Conservation (phyloP, 108 stramenopile species). For the Tribonema minus region DNA sequence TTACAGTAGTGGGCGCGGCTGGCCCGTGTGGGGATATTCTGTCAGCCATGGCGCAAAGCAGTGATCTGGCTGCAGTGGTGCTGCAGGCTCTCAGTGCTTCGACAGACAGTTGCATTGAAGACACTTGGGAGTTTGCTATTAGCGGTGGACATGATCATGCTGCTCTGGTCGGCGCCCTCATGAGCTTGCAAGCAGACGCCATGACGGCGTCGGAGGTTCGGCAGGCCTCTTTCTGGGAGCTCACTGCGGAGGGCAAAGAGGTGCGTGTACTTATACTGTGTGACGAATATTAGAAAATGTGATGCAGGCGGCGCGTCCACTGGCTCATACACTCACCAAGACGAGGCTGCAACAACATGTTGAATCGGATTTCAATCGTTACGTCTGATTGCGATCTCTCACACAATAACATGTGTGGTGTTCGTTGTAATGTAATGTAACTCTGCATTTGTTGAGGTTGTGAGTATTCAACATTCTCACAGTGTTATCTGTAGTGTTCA, state of each 20-base stretch:
- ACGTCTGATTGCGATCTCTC: neutral
- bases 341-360: neutral
- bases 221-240: conserved; percentile 11
- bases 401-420: neutral
- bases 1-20: too few relatives aligned
- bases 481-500: too few relatives aligned
- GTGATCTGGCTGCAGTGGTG: neutral
- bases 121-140: conserved; percentile 25
- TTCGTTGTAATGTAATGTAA: neutral
- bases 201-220: conserved; percentile 8
- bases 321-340: neutral
- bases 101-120: neutral
- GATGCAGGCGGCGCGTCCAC: neutral
- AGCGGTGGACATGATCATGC: conserved; percentile 2
- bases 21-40: too few relatives aligned
- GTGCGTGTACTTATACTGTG: neutral
- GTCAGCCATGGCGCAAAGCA: too few relatives aligned
- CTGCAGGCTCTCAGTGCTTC: neutral
- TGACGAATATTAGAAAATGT: too few relatives aligned
- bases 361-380: neutral
- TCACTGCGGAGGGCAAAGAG: conserved; percentile 34
- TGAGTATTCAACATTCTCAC: too few relatives aligned
- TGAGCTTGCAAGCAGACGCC: conserved; percentile 12
- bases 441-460: neutral
- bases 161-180: conserved; percentile 11